Base-by-base conservation (phyloP, 108 stramenopile genomes). In the Fistulifera pelliculosa region DNA sequence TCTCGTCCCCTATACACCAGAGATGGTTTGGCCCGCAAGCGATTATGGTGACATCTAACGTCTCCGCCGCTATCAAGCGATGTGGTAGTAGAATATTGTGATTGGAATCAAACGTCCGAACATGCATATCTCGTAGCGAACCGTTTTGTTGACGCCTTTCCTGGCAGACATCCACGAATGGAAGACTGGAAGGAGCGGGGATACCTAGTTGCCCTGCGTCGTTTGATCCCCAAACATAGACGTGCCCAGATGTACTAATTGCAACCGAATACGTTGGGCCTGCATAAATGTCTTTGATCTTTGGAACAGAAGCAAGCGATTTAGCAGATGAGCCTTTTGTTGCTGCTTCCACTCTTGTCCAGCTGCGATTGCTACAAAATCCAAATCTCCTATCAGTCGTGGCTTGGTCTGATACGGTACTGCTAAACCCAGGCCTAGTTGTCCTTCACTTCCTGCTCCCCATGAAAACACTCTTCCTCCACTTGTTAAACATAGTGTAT, bases 391-490 rank as follows among this genome's bases (percentile, higher is more conserved):
- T 8, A 86, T 71, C 23, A 77, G 52, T 44, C 73, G 58, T 11
- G 74, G 74, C 47, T 80, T 78, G 27, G 70, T 68, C 19, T 70
- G 68, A 14, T 49, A 35, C n/a, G 42, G 38, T 1, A 69, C 42
- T 23, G 73, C 55, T 31, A 63, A 62, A n/a, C 94, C 93, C 17
- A 92, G 73, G 17, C 96, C 98, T 44, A 96, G 79, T 62, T 98
- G 98, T 6, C 98, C 98, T 62, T 96, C 94, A 52, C 68, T 74
- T 22, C 91, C 91, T 17, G 81, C 69, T 22, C 98, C 98, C 75
- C 94, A 98, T 0, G 76, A 74, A 73, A 85, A 91, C 16, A 97
- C 89, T 15, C 86, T 52, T 14, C 93, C 96, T 38, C 79, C 86
- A 17, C 60, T 74, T 2, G 84, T 81, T 40, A 98, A 65, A 1